Evolutionary conservation across 139 green algal genomes (phyloP).

Genomic region (Chloropicon primus): DNA sequence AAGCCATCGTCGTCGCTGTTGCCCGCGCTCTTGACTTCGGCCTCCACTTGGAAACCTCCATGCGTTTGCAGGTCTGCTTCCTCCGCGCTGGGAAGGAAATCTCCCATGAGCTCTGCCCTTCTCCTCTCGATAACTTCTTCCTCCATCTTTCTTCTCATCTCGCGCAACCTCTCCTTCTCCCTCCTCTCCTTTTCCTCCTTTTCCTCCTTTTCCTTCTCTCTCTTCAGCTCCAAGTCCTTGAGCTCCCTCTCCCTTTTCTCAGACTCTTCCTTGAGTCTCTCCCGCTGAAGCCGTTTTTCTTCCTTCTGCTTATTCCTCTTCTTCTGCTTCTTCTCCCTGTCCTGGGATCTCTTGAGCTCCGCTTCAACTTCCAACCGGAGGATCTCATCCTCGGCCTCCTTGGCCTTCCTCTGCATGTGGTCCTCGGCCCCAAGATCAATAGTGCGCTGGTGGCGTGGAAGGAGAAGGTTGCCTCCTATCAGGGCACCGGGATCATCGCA

Average conservation of each 20-base stretch:
- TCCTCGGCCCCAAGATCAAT: slow-evolving; percentile 43
- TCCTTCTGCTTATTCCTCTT: slow-evolving; percentile 20
- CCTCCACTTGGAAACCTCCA: neutral
- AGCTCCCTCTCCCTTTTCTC: slow-evolving; percentile 22
- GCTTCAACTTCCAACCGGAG: slow-evolving; percentile 44
- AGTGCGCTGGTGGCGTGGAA: slow-evolving; percentile 26
- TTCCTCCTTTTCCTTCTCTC: slow-evolving; percentile 20
- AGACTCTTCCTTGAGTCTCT: slow-evolving; percentile 29
- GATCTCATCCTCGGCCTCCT: slow-evolving; percentile 53
- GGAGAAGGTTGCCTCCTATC: neutral
- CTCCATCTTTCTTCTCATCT: slow-evolving; percentile 33
- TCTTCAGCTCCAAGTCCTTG: neutral
- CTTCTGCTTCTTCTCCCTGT: slow-evolving; percentile 20
- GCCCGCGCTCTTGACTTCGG: slow-evolving; percentile 12
- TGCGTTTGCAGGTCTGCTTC: neutral
- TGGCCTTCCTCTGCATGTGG: slow-evolving; percentile 35
- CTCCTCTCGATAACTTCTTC: slow-evolving; percentile 32
- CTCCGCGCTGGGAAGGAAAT: slow-evolving; percentile 17
- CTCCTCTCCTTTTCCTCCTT: slow-evolving; percentile 21
- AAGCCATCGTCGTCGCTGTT: neutral
- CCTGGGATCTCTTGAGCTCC: slow-evolving; percentile 15
- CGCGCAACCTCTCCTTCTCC: slow-evolving; percentile 21
- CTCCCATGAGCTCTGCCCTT: slow-evolving; percentile 62
- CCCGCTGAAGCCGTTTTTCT: slow-evolving; percentile 30
- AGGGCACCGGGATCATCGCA: slow-evolving; percentile 46